A percentile compares a stretch with the other conserved stretches of the same genome.
Evolutionary conservation across 345 rosid genomes (phyloP).

Genomic region (Mallotus nudiflorus): DNA sequence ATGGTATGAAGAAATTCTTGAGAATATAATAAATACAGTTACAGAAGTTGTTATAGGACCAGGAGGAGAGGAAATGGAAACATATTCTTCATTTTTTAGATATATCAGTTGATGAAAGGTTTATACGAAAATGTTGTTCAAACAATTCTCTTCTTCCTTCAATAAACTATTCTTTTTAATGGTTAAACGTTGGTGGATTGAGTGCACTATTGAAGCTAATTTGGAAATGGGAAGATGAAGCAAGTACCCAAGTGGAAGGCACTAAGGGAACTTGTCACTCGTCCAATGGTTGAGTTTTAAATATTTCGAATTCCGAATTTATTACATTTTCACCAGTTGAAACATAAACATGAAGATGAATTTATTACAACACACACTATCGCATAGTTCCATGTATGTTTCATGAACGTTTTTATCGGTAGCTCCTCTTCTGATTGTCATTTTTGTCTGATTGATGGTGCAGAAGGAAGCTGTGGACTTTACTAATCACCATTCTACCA

Average conservation of each 20-base stretch:
- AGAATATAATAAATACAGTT: neutral
- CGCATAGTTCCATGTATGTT: neutral
- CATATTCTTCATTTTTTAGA: neutral
- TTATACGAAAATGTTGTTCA: neutral
- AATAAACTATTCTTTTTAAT: no score
- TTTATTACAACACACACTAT: neutral
- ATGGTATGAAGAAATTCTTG: no score
- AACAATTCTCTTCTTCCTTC: neutral
- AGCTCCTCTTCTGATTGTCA: neutral
- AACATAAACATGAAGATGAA: neutral
- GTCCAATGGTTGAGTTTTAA: no score
- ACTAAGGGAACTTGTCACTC: no score
- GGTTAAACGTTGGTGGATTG: no score
- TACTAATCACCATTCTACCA: neutral
- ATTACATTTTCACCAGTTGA: no score
- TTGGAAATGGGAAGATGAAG: no score
- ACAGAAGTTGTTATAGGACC: neutral
- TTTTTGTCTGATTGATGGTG: no score
- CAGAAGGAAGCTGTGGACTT: neutral
- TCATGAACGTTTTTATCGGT: neutral
- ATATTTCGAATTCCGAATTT: no score
- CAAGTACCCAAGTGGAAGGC: no score
- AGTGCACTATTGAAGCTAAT: no score
- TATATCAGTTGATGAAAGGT: neutral
- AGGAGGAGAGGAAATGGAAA: neutral